Conservation (phyloP, 148 eudicot genomes). For the Camellia lanceoleosa region DNA sequence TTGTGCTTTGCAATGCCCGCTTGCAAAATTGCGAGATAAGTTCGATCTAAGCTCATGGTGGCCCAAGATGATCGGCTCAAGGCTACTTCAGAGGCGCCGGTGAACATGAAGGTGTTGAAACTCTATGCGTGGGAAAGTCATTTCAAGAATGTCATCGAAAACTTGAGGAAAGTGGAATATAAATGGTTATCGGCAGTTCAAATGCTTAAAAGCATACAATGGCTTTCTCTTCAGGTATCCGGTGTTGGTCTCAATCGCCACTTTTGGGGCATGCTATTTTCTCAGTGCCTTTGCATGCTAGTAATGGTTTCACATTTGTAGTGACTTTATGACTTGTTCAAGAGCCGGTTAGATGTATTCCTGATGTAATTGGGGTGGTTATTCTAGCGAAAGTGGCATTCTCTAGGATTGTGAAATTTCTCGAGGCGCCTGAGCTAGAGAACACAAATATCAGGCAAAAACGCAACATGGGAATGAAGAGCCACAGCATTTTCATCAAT, state of each 20-base stretch:
- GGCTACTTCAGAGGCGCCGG: conserved; percentile 60
- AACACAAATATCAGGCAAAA: conserved; percentile 35
- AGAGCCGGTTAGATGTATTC: conserved; percentile 78
- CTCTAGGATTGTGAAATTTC: conserved; percentile 63
- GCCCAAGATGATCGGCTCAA: conserved; percentile 74
- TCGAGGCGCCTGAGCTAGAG: conserved; percentile 79
- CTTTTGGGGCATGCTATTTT: conserved; percentile 81
- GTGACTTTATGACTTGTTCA: conserved; percentile 84
- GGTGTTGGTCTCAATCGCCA: conserved; percentile 69
- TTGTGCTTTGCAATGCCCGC: conserved; percentile 64
- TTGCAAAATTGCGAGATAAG: conserved; percentile 63
- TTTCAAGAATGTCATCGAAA: conserved; percentile 59
- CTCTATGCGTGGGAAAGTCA: conserved; percentile 86
- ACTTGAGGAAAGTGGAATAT: conserved; percentile 52
- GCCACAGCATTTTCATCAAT: conserved; percentile 36
- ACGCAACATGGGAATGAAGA: conserved; percentile 5
- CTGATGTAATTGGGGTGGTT: conserved; percentile 72
- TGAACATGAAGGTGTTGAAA: conserved; percentile 83
- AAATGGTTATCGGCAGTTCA: conserved; percentile 70
- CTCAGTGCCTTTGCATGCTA: conserved; percentile 66
- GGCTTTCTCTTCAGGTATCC: conserved; percentile 77
- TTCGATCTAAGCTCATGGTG: conserved; percentile 67
- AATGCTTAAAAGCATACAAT: conserved; percentile 56
- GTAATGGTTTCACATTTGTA: conserved; percentile 88
- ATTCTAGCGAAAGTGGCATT: conserved; percentile 88